Percentiles rank a stretch among this genome's conserved stretches.
Conservation (phyloP, 257 asterid species). For the Fraxinus anomala region DNA sequence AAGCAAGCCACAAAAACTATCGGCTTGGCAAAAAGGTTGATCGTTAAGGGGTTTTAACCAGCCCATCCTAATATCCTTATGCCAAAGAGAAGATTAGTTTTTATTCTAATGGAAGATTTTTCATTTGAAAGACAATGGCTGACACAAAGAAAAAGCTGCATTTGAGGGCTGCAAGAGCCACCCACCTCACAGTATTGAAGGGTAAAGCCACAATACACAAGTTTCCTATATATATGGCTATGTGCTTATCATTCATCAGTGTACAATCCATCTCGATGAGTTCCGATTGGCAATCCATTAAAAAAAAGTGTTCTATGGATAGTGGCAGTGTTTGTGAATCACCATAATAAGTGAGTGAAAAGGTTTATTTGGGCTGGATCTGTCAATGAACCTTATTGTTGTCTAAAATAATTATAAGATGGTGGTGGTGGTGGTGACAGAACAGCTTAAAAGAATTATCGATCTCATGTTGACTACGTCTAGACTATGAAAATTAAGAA, state of each 20-base stretch:
- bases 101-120: not conserved
- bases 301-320: not conserved
- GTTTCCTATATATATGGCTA: not conserved
- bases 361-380: not conserved
- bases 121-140: not conserved
- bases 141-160: not conserved
- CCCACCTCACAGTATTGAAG: not conserved
- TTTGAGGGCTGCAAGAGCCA: not conserved
- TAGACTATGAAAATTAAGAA: constrained; percentile 12
- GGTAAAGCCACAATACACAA: not conserved
- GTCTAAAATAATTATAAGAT: constrained; percentile 1
- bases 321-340: not conserved
- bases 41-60: not conserved
- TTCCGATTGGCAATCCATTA: not conserved
- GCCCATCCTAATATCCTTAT: not conserved
- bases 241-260: too few species aligned
- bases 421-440: not conserved
- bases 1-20: not conserved
- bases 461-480: not conserved
- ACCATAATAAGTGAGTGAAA: not conserved
- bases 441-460: constrained; percentile 3
- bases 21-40: not conserved
- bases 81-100: not conserved
- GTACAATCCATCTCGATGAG: not conserved
- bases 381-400: not conserved